Base-by-base conservation (phyloP, 1,284 basidiomycete species). In the Naganishia liquefaciens region DNA sequence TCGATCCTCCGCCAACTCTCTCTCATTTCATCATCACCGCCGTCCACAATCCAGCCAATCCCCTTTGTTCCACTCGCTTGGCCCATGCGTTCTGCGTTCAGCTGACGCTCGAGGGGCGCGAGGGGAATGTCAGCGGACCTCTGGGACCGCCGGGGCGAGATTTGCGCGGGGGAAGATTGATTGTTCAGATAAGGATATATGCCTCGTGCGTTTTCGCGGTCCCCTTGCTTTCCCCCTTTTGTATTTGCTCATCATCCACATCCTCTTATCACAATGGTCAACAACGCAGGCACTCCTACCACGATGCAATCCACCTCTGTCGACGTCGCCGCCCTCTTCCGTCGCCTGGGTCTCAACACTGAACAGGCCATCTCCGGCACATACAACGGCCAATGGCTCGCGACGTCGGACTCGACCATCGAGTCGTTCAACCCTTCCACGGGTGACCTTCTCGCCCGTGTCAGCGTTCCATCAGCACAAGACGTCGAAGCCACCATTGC, bases 401-500 rank as follows among this genome's bases (percentile, higher is more conserved):
- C n/a, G 11, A 40, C 57, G 5, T 66, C 55, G 4, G 58, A 46
- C 15, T 66, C 60, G 11, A 39, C 65, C 25, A 33, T 69, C 37
- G 63, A 63, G 23, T 62, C 63, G 5, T 40, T 60, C 66, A 69
- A 67, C 54, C 68, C 68, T 11, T 54, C 68, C 25, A 63, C 57
- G 23, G 65, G 54, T 54, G 28, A 69, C 67, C 67, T 68, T 28
- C 51, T 72, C 57, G 64, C 66, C 46, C 54, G 55, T n/a, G 66
- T 69, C 21, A 30, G 27, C 39, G 66, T 87, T 81, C 89, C 89
- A 0, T 85, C 86, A 7, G 84, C 85, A 3, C 76, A 83, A 57
- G 91, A 94, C 72, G 81, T 91, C 10, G 82, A 86, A 54, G 78
- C 80, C 15, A 83, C 86, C 2, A 74, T 94, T 63, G 81, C 81